These are phyloP conservation scores for Cyberlindnera saturnus DNA, from an alignment of 805 yeast species.

Conservation along the genomic window DNA sequence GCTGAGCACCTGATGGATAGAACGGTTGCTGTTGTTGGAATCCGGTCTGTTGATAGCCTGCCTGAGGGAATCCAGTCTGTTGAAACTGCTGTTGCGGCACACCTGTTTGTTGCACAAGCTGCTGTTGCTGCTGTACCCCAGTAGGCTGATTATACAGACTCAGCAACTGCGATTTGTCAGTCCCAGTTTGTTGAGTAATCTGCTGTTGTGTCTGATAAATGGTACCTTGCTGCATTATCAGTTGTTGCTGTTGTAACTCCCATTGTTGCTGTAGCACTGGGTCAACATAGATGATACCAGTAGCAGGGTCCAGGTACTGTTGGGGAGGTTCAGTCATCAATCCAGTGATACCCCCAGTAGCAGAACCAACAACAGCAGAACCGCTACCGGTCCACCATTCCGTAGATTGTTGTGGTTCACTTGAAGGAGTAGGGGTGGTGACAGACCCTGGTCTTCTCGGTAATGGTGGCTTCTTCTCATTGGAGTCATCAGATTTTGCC, in stretches of 20 bases:
- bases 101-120: constrained; percentile 4
- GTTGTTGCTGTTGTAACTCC: constrained; percentile 20
- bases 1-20: not conserved
- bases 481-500: constrained; percentile 31
- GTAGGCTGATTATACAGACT: constrained; percentile 26
- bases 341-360: constrained; percentile 7
- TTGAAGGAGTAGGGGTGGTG: constrained; percentile 1
- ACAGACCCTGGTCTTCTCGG: constrained; percentile 30
- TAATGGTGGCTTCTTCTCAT: constrained; percentile 43
- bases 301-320: constrained; percentile 67
- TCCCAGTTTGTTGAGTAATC: constrained; percentile 5
- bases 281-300: constrained; percentile 67
- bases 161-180: constrained; percentile 15
- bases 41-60: constrained; percentile 3
- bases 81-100: constrained; percentile 1
- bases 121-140: constrained; percentile 33
- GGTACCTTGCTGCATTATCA: constrained; percentile 3
- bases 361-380: constrained; percentile 25
- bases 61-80: constrained; percentile 5
- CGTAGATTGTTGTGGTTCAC: constrained; percentile 1
- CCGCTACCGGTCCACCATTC: constrained; percentile 19
- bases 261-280: constrained; percentile 48
- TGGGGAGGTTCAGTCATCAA: constrained; percentile 44
- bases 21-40: constrained; percentile 3
- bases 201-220: constrained; percentile 6